phyloP scores from a whole-genome alignment of 2,329 filamentous ascomycete species.

The Pseudogymnoascus sp. region DNA sequence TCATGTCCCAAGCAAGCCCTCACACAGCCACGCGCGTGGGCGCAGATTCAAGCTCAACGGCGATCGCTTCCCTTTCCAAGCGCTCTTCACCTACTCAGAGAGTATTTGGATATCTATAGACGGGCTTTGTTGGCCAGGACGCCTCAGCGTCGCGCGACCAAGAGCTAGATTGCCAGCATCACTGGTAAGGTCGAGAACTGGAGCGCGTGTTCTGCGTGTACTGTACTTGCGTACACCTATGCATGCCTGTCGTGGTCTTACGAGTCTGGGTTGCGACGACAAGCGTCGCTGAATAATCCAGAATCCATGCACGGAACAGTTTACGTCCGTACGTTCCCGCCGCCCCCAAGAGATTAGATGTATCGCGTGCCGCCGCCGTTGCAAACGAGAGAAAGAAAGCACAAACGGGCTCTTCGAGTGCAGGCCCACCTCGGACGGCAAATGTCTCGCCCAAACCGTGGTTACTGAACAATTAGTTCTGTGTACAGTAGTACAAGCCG shows the following conservation, averaged over 20 bases:
- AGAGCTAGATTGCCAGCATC: background rate
- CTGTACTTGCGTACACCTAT: constrained; percentile 9
- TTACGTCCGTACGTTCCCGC: constrained; percentile 6
- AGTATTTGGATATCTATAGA: background rate
- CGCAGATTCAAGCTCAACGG: constrained; percentile 5
- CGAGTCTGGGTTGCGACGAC: background rate
- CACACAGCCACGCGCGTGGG: constrained; percentile 3
- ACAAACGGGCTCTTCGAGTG: background rate
- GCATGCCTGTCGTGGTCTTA: background rate
- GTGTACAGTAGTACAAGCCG: background rate
- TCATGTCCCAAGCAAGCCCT: constrained; percentile 3
- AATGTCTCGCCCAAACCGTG: constrained; percentile 5
- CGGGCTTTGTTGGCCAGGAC: background rate
- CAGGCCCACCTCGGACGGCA: constrained; percentile 1
- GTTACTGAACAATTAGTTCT: background rate
- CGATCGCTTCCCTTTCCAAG: background rate
- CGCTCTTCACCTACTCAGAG: no score
- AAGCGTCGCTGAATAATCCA: background rate
- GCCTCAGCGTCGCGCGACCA: background rate
- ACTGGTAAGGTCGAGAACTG: background rate
- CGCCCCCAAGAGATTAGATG: background rate
- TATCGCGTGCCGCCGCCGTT: constrained; percentile 3
- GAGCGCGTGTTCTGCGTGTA: background rate
- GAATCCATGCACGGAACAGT: background rate
- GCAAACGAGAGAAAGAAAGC: background rate